Evolutionary conservation across 192 early-diverging fungal species (phyloP), one percentile per base, ranked within the genome.

Genomic region (Umbelopsis vinacea): DNA sequence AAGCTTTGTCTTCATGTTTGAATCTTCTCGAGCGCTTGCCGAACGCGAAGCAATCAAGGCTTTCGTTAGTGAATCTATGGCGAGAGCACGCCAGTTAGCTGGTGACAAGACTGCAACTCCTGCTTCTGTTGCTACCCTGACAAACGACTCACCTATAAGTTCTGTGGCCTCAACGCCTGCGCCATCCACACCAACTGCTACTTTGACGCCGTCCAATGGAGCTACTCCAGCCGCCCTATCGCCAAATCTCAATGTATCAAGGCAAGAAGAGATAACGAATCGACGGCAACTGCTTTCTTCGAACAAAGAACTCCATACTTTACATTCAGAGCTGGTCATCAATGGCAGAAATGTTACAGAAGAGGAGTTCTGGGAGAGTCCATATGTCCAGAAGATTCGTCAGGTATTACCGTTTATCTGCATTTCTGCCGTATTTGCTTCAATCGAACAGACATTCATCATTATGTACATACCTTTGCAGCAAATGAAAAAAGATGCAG

Each of bases 291-390:
- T 93, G 10, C 72, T 96, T n/a, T 83, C 84, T 0, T 85, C 88
- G 22, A 90, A 91, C 74, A 79, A 81, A 68, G 92, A 94, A 8
- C 79, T 95, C 11, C 80, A 84, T 21, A 81, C 79, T 46, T 80
- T 97, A 11, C 94, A 96, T 80, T 83, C 81, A 71, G 92, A 92
- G 29, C 78, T 98, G 52, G 94, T 97, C 6, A 74, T 93, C 9
- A 63, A 40, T 17, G 79, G 86, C 0, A 90, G 89, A 24, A 81
- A 89, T n/a, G 82, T 98, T 3, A 79, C 84, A 7, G 97, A 98
- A 75, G 93, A 96, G 68, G 97, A 98, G 67, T 98, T 98, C 69
- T 98, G 97, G 97, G 88, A 90, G 63, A 89, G 86, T 50, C 82
- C 92, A n/a, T 85, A 92, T 75, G 87, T 89, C 37, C 71, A 74